phyloP scores from a whole-genome alignment of 108 stramenopile species.

The Skeletonema costatum region DNA sequence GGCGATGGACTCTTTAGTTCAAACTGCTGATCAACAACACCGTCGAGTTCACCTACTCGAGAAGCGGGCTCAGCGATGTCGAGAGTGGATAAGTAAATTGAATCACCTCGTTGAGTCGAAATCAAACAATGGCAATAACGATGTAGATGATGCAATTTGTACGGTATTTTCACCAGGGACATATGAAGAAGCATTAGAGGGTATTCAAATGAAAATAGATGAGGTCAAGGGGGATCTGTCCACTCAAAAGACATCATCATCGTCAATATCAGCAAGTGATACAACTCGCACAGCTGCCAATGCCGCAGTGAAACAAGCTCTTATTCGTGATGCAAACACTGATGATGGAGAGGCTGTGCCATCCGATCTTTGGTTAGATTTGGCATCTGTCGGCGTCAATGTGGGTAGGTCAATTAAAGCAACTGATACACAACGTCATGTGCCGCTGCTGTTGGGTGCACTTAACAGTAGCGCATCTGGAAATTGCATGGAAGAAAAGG shows the following conservation, averaged over 20 bases:
- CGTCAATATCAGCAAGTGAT: constrained; percentile 4
- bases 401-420: constrained; percentile 23
- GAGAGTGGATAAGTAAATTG: constrained; percentile 20
- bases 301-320: constrained; percentile 23
- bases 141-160: constrained; percentile 19
- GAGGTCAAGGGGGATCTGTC: constrained; percentile 1
- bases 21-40: constrained; percentile 6
- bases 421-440: constrained; percentile 21
- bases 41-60: constrained; percentile 18
- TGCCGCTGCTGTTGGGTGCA: constrained; percentile 28
- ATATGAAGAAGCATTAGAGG: constrained; percentile 33
- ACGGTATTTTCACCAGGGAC: constrained; percentile 26
- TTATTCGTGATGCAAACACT: constrained; percentile 21
- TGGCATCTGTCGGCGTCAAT: constrained; percentile 23
- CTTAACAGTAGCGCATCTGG: not conserved
- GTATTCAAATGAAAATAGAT: constrained; percentile 17
- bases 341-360: constrained; percentile 50
- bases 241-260: constrained; percentile 2
- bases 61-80: constrained; percentile 17
- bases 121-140: not conserved
- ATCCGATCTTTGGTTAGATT: constrained; percentile 49
- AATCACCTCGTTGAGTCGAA: constrained; percentile 17
- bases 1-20: constrained; percentile 27
- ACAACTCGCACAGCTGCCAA: constrained; percentile 36
- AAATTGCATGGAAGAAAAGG: constrained; percentile 26